Base-by-base conservation (phyloP, 2,329 filamentous ascomycete genomes). In the Claviceps spartinae region DNA sequence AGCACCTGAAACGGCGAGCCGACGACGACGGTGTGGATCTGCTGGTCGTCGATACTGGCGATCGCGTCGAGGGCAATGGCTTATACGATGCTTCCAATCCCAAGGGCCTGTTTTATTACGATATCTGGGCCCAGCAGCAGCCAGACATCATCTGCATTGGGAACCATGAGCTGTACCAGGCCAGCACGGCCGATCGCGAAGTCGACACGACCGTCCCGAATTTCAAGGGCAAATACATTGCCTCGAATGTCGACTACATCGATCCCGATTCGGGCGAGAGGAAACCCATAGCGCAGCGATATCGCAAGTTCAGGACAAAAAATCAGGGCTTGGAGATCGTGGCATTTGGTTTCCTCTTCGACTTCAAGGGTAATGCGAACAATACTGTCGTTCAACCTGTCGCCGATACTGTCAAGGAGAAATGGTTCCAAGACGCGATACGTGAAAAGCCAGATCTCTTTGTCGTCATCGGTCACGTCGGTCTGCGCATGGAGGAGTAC, bases 161-260 rank as follows among this genome's bases (percentile, higher is more conserved):
- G 48, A 98, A 98, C 62, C 93, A 98, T 70, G 93, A 98, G 71
- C 78, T 98, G 13, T 98, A 98, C 72, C 81, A 88, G 60, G 72
- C 77, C 52, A 83, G 83, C 55, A 86, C 89, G 0, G 86, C 88
- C 20, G 79, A 85, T 50, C 78, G 82, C 54, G 93, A 97, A 65
- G 86, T 86, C 63, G 74, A 81, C 52, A 78, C 79, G 51, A 95
- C 88, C 0, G 86, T 95, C 1, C 88, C 88, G 2, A 85, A 88
- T 63, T 97, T 88, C 69, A 79, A 79, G 52, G 79, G 82, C 40
- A 83, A 78, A 54, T 97, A 97, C 59, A 72, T 97, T 20, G 86
- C 91, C 11, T 96, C 90, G 1, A 98, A 98, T 60, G 76, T 98
- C 36, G 90, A 98, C 62, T 95, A 95, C 54, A 76, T 85, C 54